A percentile compares a stretch with the other conserved stretches of the same genome.
Evolutionary conservation across 2,329 filamentous ascomycete species (phyloP).

Genomic region (Penicillium sclerotiorum): DNA sequence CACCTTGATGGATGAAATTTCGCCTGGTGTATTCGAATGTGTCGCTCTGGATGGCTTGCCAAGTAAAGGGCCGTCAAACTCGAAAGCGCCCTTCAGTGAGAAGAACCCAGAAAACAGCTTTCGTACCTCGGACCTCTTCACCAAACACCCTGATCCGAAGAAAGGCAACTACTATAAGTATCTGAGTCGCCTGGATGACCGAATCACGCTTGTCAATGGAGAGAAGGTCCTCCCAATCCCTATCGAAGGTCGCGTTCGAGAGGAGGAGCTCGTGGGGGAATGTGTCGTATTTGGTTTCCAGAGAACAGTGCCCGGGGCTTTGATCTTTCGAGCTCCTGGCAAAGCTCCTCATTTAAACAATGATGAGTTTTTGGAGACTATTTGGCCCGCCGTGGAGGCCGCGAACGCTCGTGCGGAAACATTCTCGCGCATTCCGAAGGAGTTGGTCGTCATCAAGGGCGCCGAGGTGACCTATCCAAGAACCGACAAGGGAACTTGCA

Average conservation of each 20-base stretch:
- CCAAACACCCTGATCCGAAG: conserved; percentile 43
- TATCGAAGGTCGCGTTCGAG: conserved; percentile 57
- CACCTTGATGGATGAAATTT: conserved; percentile 44
- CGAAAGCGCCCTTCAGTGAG: conserved; percentile 31
- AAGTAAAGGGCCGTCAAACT: conserved; percentile 49
- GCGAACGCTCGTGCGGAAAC: conserved; percentile 56
- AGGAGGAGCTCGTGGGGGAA: conserved; percentile 57
- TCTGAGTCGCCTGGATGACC: conserved; percentile 49
- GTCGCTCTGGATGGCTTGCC: conserved; percentile 39
- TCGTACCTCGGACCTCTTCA: conserved; percentile 58
- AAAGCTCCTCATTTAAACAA: conserved; percentile 53
- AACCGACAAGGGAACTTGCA: conserved; percentile 62
- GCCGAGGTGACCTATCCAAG: conserved; percentile 50
- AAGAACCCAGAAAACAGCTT: conserved; percentile 58
- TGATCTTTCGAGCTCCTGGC: conserved; percentile 53
- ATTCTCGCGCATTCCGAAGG: conserved; percentile 57
- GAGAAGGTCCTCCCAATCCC: conserved; percentile 54
- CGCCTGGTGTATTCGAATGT: conserved; percentile 42
- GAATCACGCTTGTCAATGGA: conserved; percentile 52
- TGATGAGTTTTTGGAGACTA: conserved; percentile 44
- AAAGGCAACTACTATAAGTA: conserved; percentile 48
- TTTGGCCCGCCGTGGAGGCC: conserved; percentile 55
- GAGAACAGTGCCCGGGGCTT: conserved; percentile 55
- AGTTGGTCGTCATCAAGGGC: conserved; percentile 56
- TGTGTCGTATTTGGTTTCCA: conserved; percentile 59